Base-by-base conservation (phyloP, 208 protist species). In the Trypanosoma grayi region DNA sequence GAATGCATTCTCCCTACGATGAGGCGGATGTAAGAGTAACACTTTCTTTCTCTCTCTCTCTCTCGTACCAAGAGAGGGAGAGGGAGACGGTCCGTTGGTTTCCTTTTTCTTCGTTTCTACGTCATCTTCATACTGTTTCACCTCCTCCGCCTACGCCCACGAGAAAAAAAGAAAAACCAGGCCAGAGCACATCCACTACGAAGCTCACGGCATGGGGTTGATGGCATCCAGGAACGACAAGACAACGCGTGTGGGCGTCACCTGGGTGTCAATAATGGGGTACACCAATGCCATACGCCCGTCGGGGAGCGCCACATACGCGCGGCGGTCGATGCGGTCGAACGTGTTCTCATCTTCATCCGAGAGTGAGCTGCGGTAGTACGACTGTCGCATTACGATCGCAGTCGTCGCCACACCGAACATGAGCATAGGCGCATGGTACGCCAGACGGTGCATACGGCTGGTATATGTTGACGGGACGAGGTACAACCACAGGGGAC, bases 201-300 rank as follows among this genome's bases (percentile, higher is more conserved):
- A n/a, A n/a, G n/a, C 63, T 92, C 82, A 95, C 16, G 89, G 89
- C 41, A 95, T 75, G 4, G 85, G 85, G 62, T 93, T 92, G 45
- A 88, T 72, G 28, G 82, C 77, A 62, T 95, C 89, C 73, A 91
- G 53, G 41, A 93, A 91, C 20, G 89, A 83, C 6, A 92, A 62
- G n/a, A 92, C 55, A 4, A 81, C 84, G 27, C 89, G 75, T 10
- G 76, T 82, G 37, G 88, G 77, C 18, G 81, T 91, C n/a, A 77
- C 54, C 60, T 92, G 83, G 2, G 91, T 92, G 60, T 94, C 83
- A 25, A 97, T 69, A 33, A 93, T 78, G 16, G 91, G 91, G 64
- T 97, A 95, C 25, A 97, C 83, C 13, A 94, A 60, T 4, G 91
- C 91, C 88, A 95, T 94, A 25, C 88, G 83, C 4, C 91, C 91